Evolutionary conservation across 192 early-diverging fungal genomes (phyloP).

Genomic region (Paraglomus brasilianum): DNA sequence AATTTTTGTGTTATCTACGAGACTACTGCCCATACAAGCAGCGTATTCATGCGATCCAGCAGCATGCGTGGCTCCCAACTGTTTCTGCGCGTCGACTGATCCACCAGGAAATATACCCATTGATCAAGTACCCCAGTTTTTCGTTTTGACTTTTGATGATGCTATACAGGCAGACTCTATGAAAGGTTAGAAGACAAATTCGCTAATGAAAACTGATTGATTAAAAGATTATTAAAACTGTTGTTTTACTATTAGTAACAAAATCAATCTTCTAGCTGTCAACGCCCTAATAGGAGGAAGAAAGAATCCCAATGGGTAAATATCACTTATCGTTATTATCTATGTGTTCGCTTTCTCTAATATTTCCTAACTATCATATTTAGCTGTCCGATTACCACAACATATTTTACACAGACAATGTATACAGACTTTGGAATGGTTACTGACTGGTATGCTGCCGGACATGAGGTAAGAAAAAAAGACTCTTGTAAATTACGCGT

Average conservation of each 20-base stretch:
- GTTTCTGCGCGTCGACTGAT: conserved; percentile 48
- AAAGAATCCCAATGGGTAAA: conserved; percentile 20
- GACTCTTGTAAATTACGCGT: too few species aligned
- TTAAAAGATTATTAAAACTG: too few species aligned
- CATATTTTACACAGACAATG: conserved; percentile 60
- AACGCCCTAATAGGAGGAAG: background rate
- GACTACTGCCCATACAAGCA: conserved; percentile 19
- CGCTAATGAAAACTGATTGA: background rate
- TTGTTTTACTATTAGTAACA: background rate
- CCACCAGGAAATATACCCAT: conserved; percentile 51
- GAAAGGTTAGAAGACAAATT: background rate
- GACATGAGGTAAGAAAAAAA: conserved; percentile 52
- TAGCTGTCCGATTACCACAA: conserved; percentile 55
- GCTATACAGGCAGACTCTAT: conserved; percentile 47
- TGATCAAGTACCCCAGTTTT: conserved; percentile 56
- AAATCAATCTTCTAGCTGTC: background rate
- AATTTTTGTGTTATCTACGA: conserved; percentile 12
- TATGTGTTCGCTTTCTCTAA: conserved; percentile 25
- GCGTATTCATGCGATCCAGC: conserved; percentile 48
- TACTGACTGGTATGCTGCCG: conserved; percentile 58
- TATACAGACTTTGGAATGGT: conserved; percentile 64
- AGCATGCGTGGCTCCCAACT: conserved; percentile 49
- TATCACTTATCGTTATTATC: background rate
- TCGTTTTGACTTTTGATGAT: conserved; percentile 66
- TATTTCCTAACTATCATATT: conserved; percentile 40